Conservation (phyloP, 768 basidiomycete species). For the Collybiopsis luxurians region DNA sequence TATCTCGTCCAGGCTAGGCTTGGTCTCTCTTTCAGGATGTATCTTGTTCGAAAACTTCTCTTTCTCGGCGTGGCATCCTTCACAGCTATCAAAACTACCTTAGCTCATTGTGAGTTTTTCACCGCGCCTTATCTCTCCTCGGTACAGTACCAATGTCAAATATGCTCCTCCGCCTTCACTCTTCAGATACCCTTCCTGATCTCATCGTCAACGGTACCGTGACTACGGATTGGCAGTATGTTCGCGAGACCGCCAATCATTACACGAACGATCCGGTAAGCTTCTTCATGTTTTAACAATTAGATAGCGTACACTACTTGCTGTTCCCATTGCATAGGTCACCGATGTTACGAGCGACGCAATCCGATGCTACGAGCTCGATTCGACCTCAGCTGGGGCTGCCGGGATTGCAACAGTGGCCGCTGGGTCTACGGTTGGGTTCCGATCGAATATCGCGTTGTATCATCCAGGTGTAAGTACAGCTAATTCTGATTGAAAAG, state of each 20-base stretch:
- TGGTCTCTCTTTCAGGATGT: not conserved
- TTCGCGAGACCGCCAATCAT: constrained; percentile 32
- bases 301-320: not conserved
- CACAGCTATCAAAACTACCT: not conserved
- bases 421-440: constrained; percentile 24
- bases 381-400: constrained; percentile 20
- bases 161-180: not conserved
- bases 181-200: not conserved
- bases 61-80: not conserved
- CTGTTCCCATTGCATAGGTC: constrained; percentile 18
- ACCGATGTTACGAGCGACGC: constrained; percentile 32
- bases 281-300: not conserved
- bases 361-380: constrained; percentile 32
- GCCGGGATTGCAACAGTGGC: constrained; percentile 27
- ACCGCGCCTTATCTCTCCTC: too few species aligned
- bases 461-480: constrained; percentile 30
- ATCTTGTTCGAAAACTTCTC: not conserved
- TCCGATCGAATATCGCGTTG: constrained; percentile 31
- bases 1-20: too few species aligned
- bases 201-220: constrained; percentile 13
- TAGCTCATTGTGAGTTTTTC: constrained; percentile 1
- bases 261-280: constrained; percentile 29
- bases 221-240: constrained; percentile 31
- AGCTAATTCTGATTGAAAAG: not conserved
- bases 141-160: too few species aligned